These are phyloP conservation scores for Gracilaria caudata DNA, from an alignment of 23 red algal genomes.

Conservation along the genomic window DNA sequence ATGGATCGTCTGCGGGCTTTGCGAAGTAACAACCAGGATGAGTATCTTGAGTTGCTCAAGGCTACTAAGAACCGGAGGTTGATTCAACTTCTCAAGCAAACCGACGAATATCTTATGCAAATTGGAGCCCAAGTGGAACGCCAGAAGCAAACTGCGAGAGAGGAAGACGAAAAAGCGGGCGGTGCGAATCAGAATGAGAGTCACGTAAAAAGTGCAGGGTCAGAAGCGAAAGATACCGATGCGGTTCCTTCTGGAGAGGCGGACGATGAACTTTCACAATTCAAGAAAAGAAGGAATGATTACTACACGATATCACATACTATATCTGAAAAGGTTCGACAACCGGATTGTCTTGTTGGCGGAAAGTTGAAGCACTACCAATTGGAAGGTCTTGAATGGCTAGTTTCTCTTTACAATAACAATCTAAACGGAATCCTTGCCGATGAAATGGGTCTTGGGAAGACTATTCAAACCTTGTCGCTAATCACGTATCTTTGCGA, in stretches of 20 bases:
- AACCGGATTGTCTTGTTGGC: constrained; percentile 80
- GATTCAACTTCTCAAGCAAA: constrained; percentile 91
- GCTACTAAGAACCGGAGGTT: constrained; percentile 89
- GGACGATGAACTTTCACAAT: constrained; percentile 62
- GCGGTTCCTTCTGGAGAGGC: constrained; percentile 33
- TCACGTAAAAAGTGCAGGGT: background rate
- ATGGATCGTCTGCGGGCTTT: constrained; percentile 93
- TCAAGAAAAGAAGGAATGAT: constrained; percentile 83
- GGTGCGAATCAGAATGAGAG: background rate
- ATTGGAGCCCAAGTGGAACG: constrained; percentile 90
- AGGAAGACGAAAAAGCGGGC: constrained; percentile 25
- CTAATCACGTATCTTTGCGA: constrained; percentile 87
- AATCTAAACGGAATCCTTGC: constrained; percentile 94
- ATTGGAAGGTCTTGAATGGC: constrained; percentile 91
- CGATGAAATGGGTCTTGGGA: constrained; percentile 99
- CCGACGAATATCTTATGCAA: constrained; percentile 89
- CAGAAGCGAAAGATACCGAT: background rate
- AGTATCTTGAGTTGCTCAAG: constrained; percentile 88
- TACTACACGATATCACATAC: constrained; percentile 95
- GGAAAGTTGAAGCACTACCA: constrained; percentile 96
- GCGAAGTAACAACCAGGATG: constrained; percentile 94
- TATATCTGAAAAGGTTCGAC: constrained; percentile 85
- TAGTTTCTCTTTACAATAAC: constrained; percentile 96
- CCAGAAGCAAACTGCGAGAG: constrained; percentile 76
- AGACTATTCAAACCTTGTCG: constrained; percentile 96